Conservation (phyloP, 73 alveolate genomes). For the Tetrahymena thermophila region DNA sequence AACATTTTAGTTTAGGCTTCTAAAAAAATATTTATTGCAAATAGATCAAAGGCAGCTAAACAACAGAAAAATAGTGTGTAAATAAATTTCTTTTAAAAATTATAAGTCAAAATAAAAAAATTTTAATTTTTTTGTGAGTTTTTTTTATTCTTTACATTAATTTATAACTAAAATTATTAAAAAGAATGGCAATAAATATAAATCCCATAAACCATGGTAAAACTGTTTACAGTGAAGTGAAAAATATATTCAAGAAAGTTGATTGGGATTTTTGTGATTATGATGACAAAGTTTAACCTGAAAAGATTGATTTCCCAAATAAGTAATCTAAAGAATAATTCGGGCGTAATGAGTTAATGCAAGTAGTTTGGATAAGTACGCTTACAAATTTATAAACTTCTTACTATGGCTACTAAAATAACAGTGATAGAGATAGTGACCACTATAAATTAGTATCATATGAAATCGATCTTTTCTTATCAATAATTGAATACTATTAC, state of each 20-base stretch:
- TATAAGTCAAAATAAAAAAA: neutral
- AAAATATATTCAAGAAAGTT: neutral
- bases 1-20: neutral
- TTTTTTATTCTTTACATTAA: neutral
- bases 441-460: neutral
- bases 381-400: neutral
- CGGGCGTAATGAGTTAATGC: neutral
- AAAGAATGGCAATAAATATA: neutral
- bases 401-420: neutral
- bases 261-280: neutral
- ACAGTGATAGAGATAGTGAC: neutral
- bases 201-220: neutral
- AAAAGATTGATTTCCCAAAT: neutral
- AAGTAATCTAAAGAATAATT: neutral
- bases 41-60: neutral
- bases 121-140: neutral
- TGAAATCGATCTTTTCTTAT: neutral
- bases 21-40: neutral
- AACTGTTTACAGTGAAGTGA: neutral
- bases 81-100: neutral
- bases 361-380: neutral
- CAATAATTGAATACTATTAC: neutral
- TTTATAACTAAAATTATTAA: no score
- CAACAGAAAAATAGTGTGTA: neutral
- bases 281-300: neutral